Base-by-base conservation (phyloP, 2,329 filamentous ascomycete species). In the Aspergillus awamori region DNA sequence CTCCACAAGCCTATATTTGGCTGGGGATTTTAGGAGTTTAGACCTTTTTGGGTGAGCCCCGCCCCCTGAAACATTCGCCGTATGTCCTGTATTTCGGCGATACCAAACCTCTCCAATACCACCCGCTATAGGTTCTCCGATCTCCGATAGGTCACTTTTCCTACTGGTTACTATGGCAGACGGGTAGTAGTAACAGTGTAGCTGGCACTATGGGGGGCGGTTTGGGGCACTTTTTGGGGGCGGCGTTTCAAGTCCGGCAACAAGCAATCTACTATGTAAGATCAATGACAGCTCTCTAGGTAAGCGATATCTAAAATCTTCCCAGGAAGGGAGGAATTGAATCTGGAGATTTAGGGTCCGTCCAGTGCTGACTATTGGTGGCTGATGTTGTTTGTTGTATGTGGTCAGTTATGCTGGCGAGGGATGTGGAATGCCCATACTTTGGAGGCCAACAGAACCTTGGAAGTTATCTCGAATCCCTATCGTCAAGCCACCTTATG, bases 1-100 rank as follows among this genome's bases (percentile, higher is more conserved):
- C 47, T 59, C 63, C 62, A 62, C 63, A 62, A 61, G 63, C 53
- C 61, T 68, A 69, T 69, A 66, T 69, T 66, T 66, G 66, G 65
- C 57, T 61, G 38, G 47, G 56, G 13, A 36, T n/a, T 5, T 30
- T 30, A 30, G 28, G 28, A 30, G 28, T 30, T 28, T 59, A 59
- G 47, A n/a, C 55, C 56, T 36, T 17, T 52, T 56, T 47, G 39
- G 48, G 61, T 45, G 41, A n/a, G 24, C 63, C 65, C 61, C 66
- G 64, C 59, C 66, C 63, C 66, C 65, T 67, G 63, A 64, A 63
- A 63, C 55, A 49, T 51, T 60, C 43, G 39, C 45, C 48, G 24
- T 60, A 39, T 17, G 36, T 52, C 54, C 48, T 51, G 11, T 56
- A 15, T 22, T 26, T 30, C 38, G 22, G 22, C 45, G 36, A 45